These are phyloP conservation scores for Candida anutae DNA, from an alignment of 1,139 yeast species.

Conservation along the genomic window DNA sequence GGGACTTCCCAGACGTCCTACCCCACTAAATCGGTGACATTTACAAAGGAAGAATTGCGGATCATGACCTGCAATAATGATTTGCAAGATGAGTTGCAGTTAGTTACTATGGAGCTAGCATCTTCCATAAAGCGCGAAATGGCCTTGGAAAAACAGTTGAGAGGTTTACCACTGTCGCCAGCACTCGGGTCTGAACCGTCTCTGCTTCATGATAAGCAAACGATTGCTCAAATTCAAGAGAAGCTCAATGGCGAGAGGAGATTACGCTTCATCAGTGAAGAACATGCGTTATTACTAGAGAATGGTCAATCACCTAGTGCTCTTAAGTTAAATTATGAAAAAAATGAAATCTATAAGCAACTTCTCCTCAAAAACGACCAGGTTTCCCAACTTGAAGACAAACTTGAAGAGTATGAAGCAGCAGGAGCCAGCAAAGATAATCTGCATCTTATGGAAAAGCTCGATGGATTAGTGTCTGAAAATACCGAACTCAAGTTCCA, in stretches of 20 bases:
- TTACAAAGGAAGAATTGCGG: constrained; percentile 55
- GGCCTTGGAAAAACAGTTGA: constrained; percentile 43
- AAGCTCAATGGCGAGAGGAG: constrained; percentile 57
- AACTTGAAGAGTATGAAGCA: constrained; percentile 23
- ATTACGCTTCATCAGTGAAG: constrained; percentile 62
- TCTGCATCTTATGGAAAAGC: constrained; percentile 20
- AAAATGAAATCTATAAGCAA: constrained; percentile 43
- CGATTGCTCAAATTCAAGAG: constrained; percentile 45
- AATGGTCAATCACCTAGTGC: constrained; percentile 48
- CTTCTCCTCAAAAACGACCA: constrained; percentile 41
- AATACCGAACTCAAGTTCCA: constrained; percentile 36
- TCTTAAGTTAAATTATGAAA: constrained; percentile 49
- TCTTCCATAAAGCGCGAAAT: constrained; percentile 64
- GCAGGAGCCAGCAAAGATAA: constrained; percentile 10
- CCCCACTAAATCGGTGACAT: constrained; percentile 10
- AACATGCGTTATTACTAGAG: constrained; percentile 51
- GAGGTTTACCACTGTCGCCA: constrained; percentile 3
- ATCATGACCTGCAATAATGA: constrained; percentile 52
- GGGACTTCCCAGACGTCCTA: neutral
- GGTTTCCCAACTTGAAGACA: constrained; percentile 36
- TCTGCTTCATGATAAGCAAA: neutral
- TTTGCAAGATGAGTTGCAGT: constrained; percentile 53
- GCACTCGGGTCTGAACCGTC: constrained; percentile 10
- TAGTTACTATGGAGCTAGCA: constrained; percentile 66
- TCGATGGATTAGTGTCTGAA: constrained; percentile 32